Evolutionary conservation across 495 filamentous ascomycete species (phyloP).

Genomic region (Neurospora sp.): DNA sequence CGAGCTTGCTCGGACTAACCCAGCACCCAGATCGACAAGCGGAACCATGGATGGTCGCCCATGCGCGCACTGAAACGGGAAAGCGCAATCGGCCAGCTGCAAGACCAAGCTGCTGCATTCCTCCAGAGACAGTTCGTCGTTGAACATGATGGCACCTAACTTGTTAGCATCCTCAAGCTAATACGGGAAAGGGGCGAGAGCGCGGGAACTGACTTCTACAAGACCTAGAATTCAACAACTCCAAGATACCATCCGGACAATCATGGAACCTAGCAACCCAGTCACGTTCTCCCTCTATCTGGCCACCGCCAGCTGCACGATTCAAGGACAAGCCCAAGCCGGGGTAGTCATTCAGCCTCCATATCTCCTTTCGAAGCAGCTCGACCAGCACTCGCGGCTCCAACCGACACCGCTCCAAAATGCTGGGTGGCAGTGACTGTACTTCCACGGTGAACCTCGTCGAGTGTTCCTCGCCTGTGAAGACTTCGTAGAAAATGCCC

Average conservation of each 20-base stretch:
- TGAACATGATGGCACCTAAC: conserved; percentile 85
- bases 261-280: conserved; percentile 53
- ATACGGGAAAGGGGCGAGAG: too few species aligned
- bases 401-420: conserved; percentile 63
- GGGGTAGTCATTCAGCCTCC: conserved; percentile 36
- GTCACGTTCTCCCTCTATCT: conserved; percentile 6
- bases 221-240: conserved; percentile 80
- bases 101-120: conserved; percentile 58
- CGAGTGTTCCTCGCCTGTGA: neutral
- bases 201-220: conserved; percentile 51
- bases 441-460: conserved; percentile 33
- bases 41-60: conserved; percentile 73
- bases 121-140: conserved; percentile 56
- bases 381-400: conserved; percentile 61
- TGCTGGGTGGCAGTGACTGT: conserved; percentile 52
- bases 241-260: conserved; percentile 71
- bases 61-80: conserved; percentile 92
- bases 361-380: conserved; percentile 65
- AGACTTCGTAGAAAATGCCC: conserved; percentile 57
- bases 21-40: conserved; percentile 45
- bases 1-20: neutral
- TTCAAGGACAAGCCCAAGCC: neutral
- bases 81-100: conserved; percentile 55
- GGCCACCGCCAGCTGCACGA: neutral
- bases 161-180: conserved; percentile 1